Percentiles rank a stretch among this genome's conserved stretches.
Conservation (phyloP, 352 stramenopile species). For the Phytophthora lateralis region DNA sequence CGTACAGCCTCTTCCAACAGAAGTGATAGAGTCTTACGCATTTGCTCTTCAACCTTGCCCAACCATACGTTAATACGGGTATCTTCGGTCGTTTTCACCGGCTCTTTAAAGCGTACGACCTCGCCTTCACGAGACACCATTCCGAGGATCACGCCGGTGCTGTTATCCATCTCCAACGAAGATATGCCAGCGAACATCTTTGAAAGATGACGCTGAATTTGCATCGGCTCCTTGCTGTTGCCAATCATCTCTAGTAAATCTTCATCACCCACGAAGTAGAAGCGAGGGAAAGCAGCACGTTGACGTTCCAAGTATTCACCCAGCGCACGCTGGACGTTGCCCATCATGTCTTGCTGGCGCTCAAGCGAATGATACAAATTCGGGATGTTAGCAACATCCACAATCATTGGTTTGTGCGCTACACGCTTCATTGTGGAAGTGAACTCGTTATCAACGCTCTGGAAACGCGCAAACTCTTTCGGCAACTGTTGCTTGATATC, state of each 20-base stretch:
- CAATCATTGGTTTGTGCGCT: constrained; percentile 95
- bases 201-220: constrained; percentile 96
- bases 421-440: constrained; percentile 98
- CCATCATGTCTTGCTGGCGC: constrained; percentile 97
- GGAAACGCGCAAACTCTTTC: constrained; percentile 98
- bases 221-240: constrained; percentile 97
- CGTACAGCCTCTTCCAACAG: constrained; percentile 94
- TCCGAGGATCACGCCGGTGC: constrained; percentile 74
- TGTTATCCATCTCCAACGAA: constrained; percentile 85
- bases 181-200: constrained; percentile 99
- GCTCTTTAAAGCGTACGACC: constrained; percentile 92
- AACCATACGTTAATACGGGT: constrained; percentile 96
- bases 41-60: constrained; percentile 96
- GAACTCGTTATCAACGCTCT: constrained; percentile 99
- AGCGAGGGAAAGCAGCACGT: constrained; percentile 95
- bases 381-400: constrained; percentile 93
- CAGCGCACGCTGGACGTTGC: constrained; percentile 99
- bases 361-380: constrained; percentile 94
- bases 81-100: constrained; percentile 92
- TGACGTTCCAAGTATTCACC: constrained; percentile 99
- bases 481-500: constrained; percentile 99
- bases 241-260: constrained; percentile 99
- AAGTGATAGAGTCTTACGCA: constrained; percentile 96
- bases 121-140: constrained; percentile 99
- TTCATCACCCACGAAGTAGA: constrained; percentile 99